A percentile compares a stretch with the other conserved stretches of the same genome.
phyloP scores from a whole-genome alignment of 2,329 filamentous ascomycete genomes.

The Camillea tinctor region DNA sequence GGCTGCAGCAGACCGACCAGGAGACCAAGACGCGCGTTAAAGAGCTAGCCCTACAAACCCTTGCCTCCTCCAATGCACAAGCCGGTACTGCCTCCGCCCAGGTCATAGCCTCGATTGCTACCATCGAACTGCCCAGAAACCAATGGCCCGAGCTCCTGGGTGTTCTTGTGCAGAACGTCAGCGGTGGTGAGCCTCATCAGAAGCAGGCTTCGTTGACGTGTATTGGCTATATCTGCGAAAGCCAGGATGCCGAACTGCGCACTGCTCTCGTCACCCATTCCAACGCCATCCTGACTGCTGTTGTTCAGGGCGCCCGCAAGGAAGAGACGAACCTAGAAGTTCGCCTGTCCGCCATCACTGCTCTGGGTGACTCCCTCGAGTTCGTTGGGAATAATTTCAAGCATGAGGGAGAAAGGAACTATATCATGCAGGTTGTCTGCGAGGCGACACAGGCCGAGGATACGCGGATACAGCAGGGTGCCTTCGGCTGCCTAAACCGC shows the following conservation, averaged over 20 bases:
- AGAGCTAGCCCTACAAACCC: slow-evolving; percentile 82
- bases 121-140: slow-evolving; percentile 88
- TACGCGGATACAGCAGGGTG: slow-evolving; percentile 86
- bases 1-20: slow-evolving; percentile 78
- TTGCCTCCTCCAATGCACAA: slow-evolving; percentile 74
- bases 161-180: slow-evolving; percentile 87
- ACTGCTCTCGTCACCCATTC: slow-evolving; percentile 81
- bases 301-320: slow-evolving; percentile 95
- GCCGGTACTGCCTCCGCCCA: slow-evolving; percentile 89
- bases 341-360: slow-evolving; percentile 86
- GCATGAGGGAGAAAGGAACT: slow-evolving; percentile 98
- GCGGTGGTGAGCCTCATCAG: slow-evolving; percentile 78
- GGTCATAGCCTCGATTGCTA: slow-evolving; percentile 91
- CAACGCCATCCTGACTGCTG: slow-evolving; percentile 95
- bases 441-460: slow-evolving; percentile 96
- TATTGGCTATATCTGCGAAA: slow-evolving; percentile 99
- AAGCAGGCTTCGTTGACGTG: slow-evolving; percentile 93
- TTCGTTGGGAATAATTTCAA: slow-evolving; percentile 99
- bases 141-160: slow-evolving; percentile 94
- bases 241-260: slow-evolving; percentile 82
- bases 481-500: slow-evolving; percentile 95
- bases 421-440: slow-evolving; percentile 99
- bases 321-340: slow-evolving; percentile 92
- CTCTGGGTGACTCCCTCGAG: slow-evolving; percentile 92
- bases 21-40: slow-evolving; percentile 87